Evolutionary conservation across 352 stramenopile genomes (phyloP).

Genomic region (Elongisporangium undulatum): DNA sequence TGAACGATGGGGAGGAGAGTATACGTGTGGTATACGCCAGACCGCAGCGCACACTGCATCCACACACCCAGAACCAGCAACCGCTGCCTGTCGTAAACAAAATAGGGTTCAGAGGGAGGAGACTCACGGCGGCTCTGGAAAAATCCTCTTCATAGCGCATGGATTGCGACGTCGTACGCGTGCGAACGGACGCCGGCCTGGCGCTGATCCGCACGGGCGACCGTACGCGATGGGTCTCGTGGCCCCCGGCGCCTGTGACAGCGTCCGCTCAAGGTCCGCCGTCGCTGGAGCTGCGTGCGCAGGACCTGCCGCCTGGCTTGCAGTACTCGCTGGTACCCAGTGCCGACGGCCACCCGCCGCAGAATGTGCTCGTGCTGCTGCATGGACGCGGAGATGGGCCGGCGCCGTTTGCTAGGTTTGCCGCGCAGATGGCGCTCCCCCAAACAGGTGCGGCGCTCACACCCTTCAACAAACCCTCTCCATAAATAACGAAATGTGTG

Average conservation of each 20-base stretch:
- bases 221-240: constrained; percentile 15
- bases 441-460: constrained; percentile 42
- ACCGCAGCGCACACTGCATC: background rate
- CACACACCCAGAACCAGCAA: background rate
- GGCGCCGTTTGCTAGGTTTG: constrained; percentile 44
- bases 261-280: background rate
- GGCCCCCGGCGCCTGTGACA: constrained; percentile 3
- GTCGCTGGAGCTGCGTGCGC: background rate
- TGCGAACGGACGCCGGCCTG: constrained; percentile 18
- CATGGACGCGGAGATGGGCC: constrained; percentile 58
- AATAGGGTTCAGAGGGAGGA: background rate
- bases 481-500: constrained; percentile 2
- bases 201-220: constrained; percentile 18
- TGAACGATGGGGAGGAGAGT: background rate
- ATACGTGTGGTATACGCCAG: background rate
- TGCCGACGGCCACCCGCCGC: constrained; percentile 14
- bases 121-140: background rate
- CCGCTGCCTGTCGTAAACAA: background rate
- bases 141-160: background rate
- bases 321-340: background rate
- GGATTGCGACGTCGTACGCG: constrained; percentile 17
- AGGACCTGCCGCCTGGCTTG: background rate
- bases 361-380: constrained; percentile 62
- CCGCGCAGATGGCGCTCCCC: constrained; percentile 46
- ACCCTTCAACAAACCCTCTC: background rate